phyloP scores from a whole-genome alignment of 2,329 filamentous ascomycete genomes.

The Raffaelea ambrosiae region DNA sequence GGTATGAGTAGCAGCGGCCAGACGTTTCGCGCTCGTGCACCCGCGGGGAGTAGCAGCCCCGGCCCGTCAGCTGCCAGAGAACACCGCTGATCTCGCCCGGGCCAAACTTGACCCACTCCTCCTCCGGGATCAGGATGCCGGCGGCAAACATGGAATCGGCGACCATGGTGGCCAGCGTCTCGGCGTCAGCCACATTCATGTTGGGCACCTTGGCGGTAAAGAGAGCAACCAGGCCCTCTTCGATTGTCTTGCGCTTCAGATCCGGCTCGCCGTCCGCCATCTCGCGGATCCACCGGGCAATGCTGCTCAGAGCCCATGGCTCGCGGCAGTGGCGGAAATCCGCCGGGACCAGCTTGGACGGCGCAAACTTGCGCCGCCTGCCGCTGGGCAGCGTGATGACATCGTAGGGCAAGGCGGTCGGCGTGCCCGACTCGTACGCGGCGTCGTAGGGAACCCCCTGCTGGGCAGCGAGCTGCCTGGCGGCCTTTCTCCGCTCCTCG shows the following conservation, averaged over 20 bases:
- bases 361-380: constrained; percentile 68
- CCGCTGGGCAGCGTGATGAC: constrained; percentile 74
- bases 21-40: constrained; percentile 63
- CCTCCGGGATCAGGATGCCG: constrained; percentile 72
- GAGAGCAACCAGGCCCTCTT: constrained; percentile 77
- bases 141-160: constrained; percentile 72
- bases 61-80: constrained; percentile 83
- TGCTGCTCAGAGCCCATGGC: constrained; percentile 87
- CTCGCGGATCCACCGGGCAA: constrained; percentile 77
- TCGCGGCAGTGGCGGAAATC: constrained; percentile 82
- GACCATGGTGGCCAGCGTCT: constrained; percentile 70
- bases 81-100: constrained; percentile 76
- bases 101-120: constrained; percentile 97
- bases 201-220: constrained; percentile 95
- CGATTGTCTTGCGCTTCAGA: constrained; percentile 72
- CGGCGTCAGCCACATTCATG: constrained; percentile 96
- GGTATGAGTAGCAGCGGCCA: constrained; percentile 84
- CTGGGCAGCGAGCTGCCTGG: constrained; percentile 42
- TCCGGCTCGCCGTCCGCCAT: constrained; percentile 90
- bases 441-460: constrained; percentile 41
- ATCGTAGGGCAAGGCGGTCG: constrained; percentile 60
- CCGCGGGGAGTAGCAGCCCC: constrained; percentile 82
- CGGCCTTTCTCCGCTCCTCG: constrained; percentile 49
- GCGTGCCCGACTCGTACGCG: constrained; percentile 47
- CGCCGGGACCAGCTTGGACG: constrained; percentile 67